Evolutionary conservation across 2,329 filamentous ascomycete species (phyloP).

Genomic region (Aspergillus luchuensis): DNA sequence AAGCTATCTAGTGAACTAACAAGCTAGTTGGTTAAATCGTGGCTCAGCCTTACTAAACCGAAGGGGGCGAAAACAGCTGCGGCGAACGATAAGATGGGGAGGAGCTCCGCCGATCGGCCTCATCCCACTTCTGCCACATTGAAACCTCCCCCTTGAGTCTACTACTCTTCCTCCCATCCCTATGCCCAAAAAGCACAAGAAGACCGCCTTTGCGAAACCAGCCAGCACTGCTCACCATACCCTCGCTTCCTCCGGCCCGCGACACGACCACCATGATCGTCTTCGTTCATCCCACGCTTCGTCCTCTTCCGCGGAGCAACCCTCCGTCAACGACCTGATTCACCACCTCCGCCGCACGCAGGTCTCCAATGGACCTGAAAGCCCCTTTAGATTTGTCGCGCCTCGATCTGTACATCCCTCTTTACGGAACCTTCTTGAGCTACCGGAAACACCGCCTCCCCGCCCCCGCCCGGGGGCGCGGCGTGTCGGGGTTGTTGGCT

Average conservation of each 20-base stretch:
- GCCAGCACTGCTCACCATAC: slow-evolving; percentile 44
- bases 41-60: too few species aligned
- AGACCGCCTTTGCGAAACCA: slow-evolving; percentile 43
- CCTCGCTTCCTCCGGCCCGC: slow-evolving; percentile 33
- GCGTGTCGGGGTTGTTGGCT: slow-evolving; percentile 33
- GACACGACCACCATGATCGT: slow-evolving; percentile 30
- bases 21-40: too few species aligned
- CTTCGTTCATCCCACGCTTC: slow-evolving; percentile 21
- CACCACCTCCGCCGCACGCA: slow-evolving; percentile 49
- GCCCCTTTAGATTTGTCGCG: slow-evolving; percentile 23
- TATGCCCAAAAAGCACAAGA: slow-evolving; percentile 54
- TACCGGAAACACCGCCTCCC: slow-evolving; percentile 47
- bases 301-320: slow-evolving; percentile 27
- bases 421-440: slow-evolving; percentile 46
- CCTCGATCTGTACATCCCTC: slow-evolving; percentile 49
- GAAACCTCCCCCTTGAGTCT: slow-evolving; percentile 11
- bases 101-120: slow-evolving; percentile 10
- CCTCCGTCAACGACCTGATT: slow-evolving; percentile 52
- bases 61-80: too few species aligned
- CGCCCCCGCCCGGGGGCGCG: slow-evolving; percentile 41
- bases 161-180: slow-evolving; percentile 16
- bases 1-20: too few species aligned
- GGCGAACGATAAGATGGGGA: neutral
- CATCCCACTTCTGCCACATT: slow-evolving; percentile 4
- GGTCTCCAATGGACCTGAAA: slow-evolving; percentile 24